A percentile compares a stretch with the other conserved stretches of the same genome.
These are phyloP conservation scores for Penicillium turbatum DNA, from an alignment of 495 filamentous ascomycete genomes.

Conservation along the genomic window DNA sequence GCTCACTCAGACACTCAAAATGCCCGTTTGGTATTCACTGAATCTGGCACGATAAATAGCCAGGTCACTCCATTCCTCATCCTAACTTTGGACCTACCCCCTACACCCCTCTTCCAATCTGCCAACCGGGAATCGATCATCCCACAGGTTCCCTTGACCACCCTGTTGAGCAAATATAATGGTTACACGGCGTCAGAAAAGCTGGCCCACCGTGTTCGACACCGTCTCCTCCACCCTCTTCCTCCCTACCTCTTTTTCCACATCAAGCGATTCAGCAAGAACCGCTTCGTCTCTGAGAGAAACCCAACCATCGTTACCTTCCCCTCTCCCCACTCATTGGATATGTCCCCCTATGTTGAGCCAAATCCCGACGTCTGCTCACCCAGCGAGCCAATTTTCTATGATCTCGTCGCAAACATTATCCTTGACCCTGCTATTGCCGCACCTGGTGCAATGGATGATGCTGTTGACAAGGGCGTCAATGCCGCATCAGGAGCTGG, in stretches of 20 bases:
- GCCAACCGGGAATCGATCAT: constrained; percentile 89
- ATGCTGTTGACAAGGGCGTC: constrained; percentile 77
- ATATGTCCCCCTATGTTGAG: constrained; percentile 85
- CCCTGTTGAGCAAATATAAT: constrained; percentile 90
- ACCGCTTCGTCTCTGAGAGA: constrained; percentile 92
- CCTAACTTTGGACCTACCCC: constrained; percentile 85
- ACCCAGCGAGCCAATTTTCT: constrained; percentile 81
- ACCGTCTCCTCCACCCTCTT: constrained; percentile 86
- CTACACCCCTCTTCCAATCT: constrained; percentile 96
- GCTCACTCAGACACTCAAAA: constrained; percentile 77
- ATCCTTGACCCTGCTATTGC: constrained; percentile 67
- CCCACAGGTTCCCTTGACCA: constrained; percentile 87
- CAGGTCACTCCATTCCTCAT: constrained; percentile 77
- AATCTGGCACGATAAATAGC: constrained; percentile 75
- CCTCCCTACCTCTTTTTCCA: constrained; percentile 92
- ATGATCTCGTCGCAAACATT: constrained; percentile 95
- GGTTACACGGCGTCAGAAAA: constrained; percentile 84
- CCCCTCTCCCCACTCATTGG: constrained; percentile 67
- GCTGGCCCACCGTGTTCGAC: constrained; percentile 76
- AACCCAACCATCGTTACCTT: constrained; percentile 99
- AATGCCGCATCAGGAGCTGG: constrained; percentile 67
- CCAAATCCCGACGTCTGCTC: constrained; percentile 59
- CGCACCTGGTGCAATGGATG: constrained; percentile 68
- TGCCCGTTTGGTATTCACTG: constrained; percentile 90
- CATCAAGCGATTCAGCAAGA: constrained; percentile 92